phyloP scores from a whole-genome alignment of 2,329 filamentous ascomycete species.

The Pseudocercospora ulei region DNA sequence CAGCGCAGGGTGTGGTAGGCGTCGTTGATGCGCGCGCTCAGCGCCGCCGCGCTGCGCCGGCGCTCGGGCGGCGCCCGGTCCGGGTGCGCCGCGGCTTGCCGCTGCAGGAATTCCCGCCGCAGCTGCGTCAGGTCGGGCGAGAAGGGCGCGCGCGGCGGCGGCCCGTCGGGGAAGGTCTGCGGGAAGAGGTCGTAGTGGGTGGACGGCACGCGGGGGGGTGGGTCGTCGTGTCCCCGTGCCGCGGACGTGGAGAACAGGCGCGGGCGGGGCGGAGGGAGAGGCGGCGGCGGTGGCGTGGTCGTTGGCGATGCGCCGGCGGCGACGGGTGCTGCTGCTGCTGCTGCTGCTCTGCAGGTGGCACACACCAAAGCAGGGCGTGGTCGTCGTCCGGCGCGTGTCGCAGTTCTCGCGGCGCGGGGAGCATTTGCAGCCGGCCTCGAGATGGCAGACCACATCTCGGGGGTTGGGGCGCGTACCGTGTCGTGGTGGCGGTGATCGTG shows the following conservation, averaged over 20 bases:
- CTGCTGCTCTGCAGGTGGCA: constrained; percentile 15
- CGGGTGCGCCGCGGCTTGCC: constrained; percentile 69
- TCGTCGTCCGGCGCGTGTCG: not conserved
- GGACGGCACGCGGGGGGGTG: constrained; percentile 25
- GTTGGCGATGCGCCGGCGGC: not conserved
- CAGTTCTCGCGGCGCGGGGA: not conserved
- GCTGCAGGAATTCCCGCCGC: constrained; percentile 72
- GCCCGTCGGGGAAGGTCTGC: constrained; percentile 61
- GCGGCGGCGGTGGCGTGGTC: not conserved
- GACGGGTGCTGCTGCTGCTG: not conserved
- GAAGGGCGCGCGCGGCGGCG: constrained; percentile 70
- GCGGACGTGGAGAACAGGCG: constrained; percentile 11
- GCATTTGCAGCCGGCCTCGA: not conserved
- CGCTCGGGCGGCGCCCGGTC: constrained; percentile 49
- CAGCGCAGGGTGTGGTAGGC: constrained; percentile 77
- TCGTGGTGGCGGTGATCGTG: too few species aligned
- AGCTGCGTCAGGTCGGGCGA: constrained; percentile 59
- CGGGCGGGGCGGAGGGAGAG: not conserved
- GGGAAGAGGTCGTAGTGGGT: constrained; percentile 89
- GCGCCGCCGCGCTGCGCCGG: constrained; percentile 58
- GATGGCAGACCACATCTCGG: constrained; percentile 1
- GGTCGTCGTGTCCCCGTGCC: constrained; percentile 10
- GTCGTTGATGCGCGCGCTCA: constrained; percentile 78
- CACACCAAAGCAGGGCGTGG: constrained; percentile 19
- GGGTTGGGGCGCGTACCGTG: not conserved